These are phyloP conservation scores for Triticum monococcum DNA, from an alignment of 176 grass and related monocot genomes.

Conservation along the genomic window DNA sequence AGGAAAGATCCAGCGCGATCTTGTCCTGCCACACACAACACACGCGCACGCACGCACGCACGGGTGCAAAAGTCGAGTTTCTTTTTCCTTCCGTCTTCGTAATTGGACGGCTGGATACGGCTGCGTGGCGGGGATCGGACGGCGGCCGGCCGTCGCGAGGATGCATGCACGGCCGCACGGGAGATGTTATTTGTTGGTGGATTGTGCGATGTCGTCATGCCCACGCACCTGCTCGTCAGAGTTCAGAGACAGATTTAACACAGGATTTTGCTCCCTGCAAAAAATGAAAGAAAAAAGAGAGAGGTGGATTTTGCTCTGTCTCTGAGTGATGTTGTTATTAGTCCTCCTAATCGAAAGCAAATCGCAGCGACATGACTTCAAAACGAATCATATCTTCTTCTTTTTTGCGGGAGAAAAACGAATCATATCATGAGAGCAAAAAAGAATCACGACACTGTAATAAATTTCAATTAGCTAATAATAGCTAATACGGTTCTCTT, in stretches of 20 bases:
- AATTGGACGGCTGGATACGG: neutral
- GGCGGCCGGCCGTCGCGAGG: neutral
- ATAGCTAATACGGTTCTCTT: too few relatives aligned
- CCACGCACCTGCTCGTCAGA: neutral
- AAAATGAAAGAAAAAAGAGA: too few relatives aligned
- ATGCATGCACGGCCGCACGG: neutral
- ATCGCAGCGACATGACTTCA: neutral
- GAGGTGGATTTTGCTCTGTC: too few relatives aligned
- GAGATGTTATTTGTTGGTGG: constrained; percentile 1
- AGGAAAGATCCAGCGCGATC: neutral
- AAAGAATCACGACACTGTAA: neutral
- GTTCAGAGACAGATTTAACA: neutral
- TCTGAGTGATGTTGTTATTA: too few relatives aligned
- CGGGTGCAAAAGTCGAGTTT: neutral
- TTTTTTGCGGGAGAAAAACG: too few relatives aligned
- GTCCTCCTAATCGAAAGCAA: neutral
- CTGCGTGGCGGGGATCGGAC: neutral
- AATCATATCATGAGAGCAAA: neutral
- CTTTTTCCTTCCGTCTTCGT: too few relatives aligned
- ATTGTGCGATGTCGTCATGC: neutral
- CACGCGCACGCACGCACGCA: too few relatives aligned
- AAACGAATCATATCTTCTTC: neutral
- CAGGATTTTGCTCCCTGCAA: too few relatives aligned
- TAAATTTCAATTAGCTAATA: neutral
- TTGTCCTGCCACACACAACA: neutral